Conservation (phyloP, 2,329 filamentous ascomycete species). For the Neospermospora avenae region DNA sequence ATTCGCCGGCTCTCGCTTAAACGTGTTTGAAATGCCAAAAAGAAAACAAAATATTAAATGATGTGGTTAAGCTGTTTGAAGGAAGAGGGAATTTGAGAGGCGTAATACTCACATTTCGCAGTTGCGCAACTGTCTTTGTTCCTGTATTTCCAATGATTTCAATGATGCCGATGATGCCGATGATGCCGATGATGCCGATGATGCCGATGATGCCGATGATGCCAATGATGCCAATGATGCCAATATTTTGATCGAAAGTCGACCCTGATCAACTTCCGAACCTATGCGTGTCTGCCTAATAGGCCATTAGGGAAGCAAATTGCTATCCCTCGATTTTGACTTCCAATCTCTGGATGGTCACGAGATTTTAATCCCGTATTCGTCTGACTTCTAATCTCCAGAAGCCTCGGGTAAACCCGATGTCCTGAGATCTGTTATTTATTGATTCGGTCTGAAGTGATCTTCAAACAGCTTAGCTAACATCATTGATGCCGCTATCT, state of each 20-base stretch:
- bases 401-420: not conserved
- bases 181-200: no score
- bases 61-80: not conserved
- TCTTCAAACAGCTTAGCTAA: not conserved
- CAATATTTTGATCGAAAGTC: no score
- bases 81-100: not conserved
- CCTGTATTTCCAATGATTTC: no score
- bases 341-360: not conserved
- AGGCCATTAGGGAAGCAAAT: not conserved
- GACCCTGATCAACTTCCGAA: no score
- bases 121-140: not conserved
- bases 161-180: no score
- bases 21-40: not conserved
- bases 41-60: not conserved
- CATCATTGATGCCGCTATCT: not conserved
- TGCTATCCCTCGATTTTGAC: not conserved
- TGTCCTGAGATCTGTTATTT: not conserved
- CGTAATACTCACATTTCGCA: not conserved
- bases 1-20: not conserved
- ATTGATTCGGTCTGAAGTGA: not conserved
- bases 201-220: no score
- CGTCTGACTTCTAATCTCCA: not conserved
- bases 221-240: no score
- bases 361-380: no score
- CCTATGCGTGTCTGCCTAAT: no score